Percentiles rank a stretch among this genome's conserved stretches.
Evolutionary conservation across 306 rosid species (phyloP).

Genomic region (Prunus dulcis): DNA sequence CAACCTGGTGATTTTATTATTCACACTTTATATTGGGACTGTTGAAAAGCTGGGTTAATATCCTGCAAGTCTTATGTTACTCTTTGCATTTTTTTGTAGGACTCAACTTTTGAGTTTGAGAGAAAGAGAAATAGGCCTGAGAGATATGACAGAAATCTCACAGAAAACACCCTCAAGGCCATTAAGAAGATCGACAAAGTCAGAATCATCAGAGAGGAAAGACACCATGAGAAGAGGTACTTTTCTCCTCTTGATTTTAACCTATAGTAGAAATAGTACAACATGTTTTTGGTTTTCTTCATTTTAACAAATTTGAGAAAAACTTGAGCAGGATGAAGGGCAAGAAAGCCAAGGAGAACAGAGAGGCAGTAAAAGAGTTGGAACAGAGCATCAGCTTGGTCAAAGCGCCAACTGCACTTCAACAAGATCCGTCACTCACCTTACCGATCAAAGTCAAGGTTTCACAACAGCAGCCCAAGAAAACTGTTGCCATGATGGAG

Average conservation of each 20-base stretch:
- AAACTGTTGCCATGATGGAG: conserved; percentile 64
- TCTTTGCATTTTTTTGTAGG: conserved; percentile 34
- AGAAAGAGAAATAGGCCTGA: conserved; percentile 86
- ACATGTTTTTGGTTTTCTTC: conserved; percentile 4
- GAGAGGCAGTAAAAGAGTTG: conserved; percentile 47
- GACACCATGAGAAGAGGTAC: conserved; percentile 52
- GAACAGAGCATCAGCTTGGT: conserved; percentile 45
- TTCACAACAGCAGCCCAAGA: conserved; percentile 30
- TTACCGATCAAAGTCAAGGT: conserved; percentile 57
- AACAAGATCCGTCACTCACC: conserved; percentile 45
- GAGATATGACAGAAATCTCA: conserved; percentile 73
- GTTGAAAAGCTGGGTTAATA: not conserved
- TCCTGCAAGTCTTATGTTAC: not conserved
- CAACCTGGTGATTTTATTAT: not conserved
- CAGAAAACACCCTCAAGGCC: conserved; percentile 57
- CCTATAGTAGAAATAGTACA: not conserved
- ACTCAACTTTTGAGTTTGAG: conserved; percentile 89
- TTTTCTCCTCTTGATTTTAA: not conserved
- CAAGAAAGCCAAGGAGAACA: conserved; percentile 27
- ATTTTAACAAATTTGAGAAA: conserved; percentile 3
- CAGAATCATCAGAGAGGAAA: conserved; percentile 47
- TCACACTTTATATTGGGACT: not conserved
- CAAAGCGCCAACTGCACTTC: conserved; percentile 50
- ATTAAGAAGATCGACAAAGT: conserved; percentile 70
- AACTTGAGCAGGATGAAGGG: conserved; percentile 47